Evolutionary conservation across 2,329 filamentous ascomycete genomes (phyloP).

Genomic region (Colletotrichum cordylinicola): DNA sequence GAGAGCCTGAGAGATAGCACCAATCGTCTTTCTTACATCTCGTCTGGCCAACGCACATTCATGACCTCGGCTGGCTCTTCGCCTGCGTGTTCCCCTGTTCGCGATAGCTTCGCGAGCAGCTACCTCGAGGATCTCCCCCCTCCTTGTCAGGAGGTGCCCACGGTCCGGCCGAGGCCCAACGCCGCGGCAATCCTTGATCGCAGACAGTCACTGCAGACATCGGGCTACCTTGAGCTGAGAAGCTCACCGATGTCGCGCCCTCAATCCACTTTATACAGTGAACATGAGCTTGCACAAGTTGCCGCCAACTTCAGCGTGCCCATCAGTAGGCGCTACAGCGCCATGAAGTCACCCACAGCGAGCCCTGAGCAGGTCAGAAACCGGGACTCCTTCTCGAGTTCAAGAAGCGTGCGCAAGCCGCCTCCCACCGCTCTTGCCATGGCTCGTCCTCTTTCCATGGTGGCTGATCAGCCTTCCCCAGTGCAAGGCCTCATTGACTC

Average conservation of each 20-base stretch:
- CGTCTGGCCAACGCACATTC: slow-evolving; percentile 65
- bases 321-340: slow-evolving; percentile 51
- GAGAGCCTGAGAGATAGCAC: slow-evolving; percentile 62
- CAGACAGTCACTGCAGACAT: slow-evolving; percentile 56
- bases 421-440: slow-evolving; percentile 54
- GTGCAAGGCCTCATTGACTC: slow-evolving; percentile 10
- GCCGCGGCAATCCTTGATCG: slow-evolving; percentile 56
- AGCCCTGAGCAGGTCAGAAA: slow-evolving; percentile 24
- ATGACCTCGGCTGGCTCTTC: slow-evolving; percentile 66
- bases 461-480: slow-evolving; percentile 59
- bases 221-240: slow-evolving; percentile 47
- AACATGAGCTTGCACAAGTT: slow-evolving; percentile 25
- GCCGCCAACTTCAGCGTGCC: slow-evolving; percentile 61
- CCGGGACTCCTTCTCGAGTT: slow-evolving; percentile 27
- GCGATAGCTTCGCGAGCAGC: slow-evolving; percentile 53
- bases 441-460: slow-evolving; percentile 59
- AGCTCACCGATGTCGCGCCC: slow-evolving; percentile 28
- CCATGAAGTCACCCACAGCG: slow-evolving; percentile 34
- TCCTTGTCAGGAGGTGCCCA: slow-evolving; percentile 24
- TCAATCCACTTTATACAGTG: slow-evolving; percentile 30
- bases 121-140: slow-evolving; percentile 21
- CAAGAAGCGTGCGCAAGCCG: slow-evolving; percentile 34
- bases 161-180: slow-evolving; percentile 53
- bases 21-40: slow-evolving; percentile 64
- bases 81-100: slow-evolving; percentile 60